Base-by-base conservation (phyloP, 495 filamentous ascomycete species). In the Penicillium goetzii region DNA sequence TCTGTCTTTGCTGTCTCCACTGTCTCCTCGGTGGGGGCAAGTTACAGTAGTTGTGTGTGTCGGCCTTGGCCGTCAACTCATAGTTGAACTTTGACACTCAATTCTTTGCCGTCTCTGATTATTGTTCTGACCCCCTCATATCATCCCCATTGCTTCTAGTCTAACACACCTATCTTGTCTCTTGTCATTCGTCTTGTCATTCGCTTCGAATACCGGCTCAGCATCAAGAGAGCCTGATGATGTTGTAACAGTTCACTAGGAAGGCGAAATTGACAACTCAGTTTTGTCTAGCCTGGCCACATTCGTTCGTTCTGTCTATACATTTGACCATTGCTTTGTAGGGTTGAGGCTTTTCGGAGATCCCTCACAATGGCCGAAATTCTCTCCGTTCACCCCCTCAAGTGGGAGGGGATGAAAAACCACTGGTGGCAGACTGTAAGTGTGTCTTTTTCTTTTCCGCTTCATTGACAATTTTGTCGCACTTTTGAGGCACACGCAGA, bases 351-450 rank as follows among this genome's bases (percentile, higher is more conserved):
- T 38, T 30, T 21, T 43, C 19, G 7, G 25, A 36, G 12, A 45
- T 19, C 33, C 40, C 30, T 60, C 61, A 60, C 30, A 32, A 76
- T 80, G 77, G 67, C 69, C 2, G 25, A 70, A 52, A 76, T 78
- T 32, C 72, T 80, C 17, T 33, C 72, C 11, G 70, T 77, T 54
- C 64, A 72, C 30, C 69, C 76, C 43, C 43, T 80, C 14, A 70
- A 73, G 58, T 80, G 79, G 79, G 54, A 54, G 56, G 21, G 53
- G 14, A 80, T 79, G 76, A 77, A 63, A 57, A 57, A 58, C 0
- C 63, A 77, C 47, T 81, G 78, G 78, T 81, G 76, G 77, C 79
- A 81, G 56, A 77, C 72, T 72, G 79, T 81, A 70, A 62, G 78
- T 74, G 11, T 17, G 4, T 21, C 11, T 28, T 25, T 4, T 11